Evolutionary conservation across 164 flowering plant genomes (phyloP).

Genomic region (Magnolia changhungtana): DNA sequence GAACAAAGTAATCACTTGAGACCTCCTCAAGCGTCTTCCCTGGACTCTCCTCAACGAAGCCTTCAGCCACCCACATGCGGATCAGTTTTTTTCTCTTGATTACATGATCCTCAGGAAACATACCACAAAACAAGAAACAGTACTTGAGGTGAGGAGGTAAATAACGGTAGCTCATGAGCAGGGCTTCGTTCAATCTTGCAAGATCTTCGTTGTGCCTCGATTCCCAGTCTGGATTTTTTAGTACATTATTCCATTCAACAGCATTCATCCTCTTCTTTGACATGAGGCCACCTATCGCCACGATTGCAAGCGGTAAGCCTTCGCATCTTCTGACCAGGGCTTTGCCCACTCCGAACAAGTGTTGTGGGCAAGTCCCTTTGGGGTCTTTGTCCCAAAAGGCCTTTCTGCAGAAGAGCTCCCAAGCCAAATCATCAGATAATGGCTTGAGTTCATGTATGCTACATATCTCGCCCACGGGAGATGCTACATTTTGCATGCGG

Average conservation of each 20-base stretch:
- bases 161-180: neutral
- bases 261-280: neutral
- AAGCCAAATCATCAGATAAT: neutral
- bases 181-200: neutral
- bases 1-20: constrained; percentile 39
- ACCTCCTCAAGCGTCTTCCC: constrained; percentile 44
- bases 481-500: constrained; percentile 9
- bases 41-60: constrained; percentile 29
- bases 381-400: neutral
- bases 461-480: neutral
- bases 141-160: neutral
- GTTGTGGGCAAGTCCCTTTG: neutral
- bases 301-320: constrained; percentile 7
- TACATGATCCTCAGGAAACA: constrained; percentile 32
- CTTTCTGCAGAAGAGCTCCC: constrained; percentile 1
- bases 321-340: neutral
- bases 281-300: constrained; percentile 3
- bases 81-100: constrained; percentile 37
- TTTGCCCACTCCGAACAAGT: neutral
- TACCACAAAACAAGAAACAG: constrained; percentile 22
- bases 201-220: neutral
- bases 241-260: neutral
- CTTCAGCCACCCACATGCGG: constrained; percentile 55
- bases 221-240: neutral
- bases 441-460: neutral